Conservation (phyloP, 768 basidiomycete genomes). For the Xerocomellus amylosporus region DNA sequence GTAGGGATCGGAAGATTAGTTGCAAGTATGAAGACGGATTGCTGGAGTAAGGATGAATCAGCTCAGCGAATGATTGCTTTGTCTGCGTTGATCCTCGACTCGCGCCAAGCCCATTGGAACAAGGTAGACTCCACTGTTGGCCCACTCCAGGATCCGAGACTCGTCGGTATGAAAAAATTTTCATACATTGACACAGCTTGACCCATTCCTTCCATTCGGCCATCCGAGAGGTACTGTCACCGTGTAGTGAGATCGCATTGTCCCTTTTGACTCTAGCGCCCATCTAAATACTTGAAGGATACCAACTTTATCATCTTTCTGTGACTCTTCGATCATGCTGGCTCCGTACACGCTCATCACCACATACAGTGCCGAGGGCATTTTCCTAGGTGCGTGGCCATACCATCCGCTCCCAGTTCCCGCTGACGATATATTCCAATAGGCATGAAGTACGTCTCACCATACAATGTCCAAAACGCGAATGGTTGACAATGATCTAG, state of each 20-base stretch:
- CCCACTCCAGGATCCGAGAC: too few relatives aligned
- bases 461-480: not conserved
- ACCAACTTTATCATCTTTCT: not conserved
- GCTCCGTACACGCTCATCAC: slow-evolving; percentile 5
- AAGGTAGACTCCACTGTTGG: not conserved
- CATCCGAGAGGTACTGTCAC: not conserved
- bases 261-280: not conserved
- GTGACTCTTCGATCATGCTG: slow-evolving; percentile 2
- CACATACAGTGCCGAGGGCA: slow-evolving; percentile 4
- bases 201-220: not conserved
- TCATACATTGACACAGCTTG: not conserved
- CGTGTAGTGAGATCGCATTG: not conserved
- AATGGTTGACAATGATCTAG: slow-evolving; percentile 5
- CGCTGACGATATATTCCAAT: not conserved
- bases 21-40: too few relatives aligned
- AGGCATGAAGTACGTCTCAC: slow-evolving; percentile 17
- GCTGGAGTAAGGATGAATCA: too few relatives aligned
- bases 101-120: too few relatives aligned
- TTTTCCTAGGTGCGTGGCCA: slow-evolving; percentile 20
- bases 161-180: not conserved
- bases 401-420: not conserved
- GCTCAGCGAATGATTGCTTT: too few relatives aligned
- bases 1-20: too few relatives aligned
- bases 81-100: too few relatives aligned
- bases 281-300: not conserved